Base-by-base conservation (phyloP, 257 asterid species). In the Craterostigma plantagineum region DNA sequence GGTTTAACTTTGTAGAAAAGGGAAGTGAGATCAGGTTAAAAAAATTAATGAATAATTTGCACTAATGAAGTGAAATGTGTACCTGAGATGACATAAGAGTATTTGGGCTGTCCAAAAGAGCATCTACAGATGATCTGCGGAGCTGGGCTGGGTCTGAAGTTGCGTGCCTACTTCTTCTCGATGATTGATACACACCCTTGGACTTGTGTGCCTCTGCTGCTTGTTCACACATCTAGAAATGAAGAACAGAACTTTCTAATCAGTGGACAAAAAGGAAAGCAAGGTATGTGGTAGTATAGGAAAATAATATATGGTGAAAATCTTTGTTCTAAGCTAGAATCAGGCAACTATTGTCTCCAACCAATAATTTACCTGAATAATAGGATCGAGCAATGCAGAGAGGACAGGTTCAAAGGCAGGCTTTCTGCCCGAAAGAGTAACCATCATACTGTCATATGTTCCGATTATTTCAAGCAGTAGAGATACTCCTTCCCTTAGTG, bases 121-220 rank as follows among this genome's bases (percentile, higher is more conserved):
- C 93, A 69, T 82, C 98, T 53, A 82, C 59, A 46, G 98, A 82
- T 47, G 98, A 72, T 63, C 67, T 74, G 58, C 86, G 86, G 54
- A 48, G 69, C 56, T 74, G 98, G 53, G 63, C 58, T 35, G 79
- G 63, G 57, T 82, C 95, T 40, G 86, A 61, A 67, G 61, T 51
- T 14, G 52, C 63, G n/a, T n/a, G n/a, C 59, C 93, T 74, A 55
- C 51, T 71, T 71, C 76, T 68, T 63, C 98, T 73, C 35, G 90
- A 79, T 11, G 85, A 69, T 54, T 71, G 94, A 34, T 64, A 47
- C 56, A 67, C 73, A 49, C 93, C 98, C 72, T 79, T 82, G 62
- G 95, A 82, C 69, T 74, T 87, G 81, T 87, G 95, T 33, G 95
- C 92, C 66, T 83, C 98, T 37, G 95, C 95, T 40, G 95, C 98